These are phyloP conservation scores for Teratosphaeriaceae sp. DNA, from an alignment of 2,329 filamentous ascomycete species.

Conservation along the genomic window DNA sequence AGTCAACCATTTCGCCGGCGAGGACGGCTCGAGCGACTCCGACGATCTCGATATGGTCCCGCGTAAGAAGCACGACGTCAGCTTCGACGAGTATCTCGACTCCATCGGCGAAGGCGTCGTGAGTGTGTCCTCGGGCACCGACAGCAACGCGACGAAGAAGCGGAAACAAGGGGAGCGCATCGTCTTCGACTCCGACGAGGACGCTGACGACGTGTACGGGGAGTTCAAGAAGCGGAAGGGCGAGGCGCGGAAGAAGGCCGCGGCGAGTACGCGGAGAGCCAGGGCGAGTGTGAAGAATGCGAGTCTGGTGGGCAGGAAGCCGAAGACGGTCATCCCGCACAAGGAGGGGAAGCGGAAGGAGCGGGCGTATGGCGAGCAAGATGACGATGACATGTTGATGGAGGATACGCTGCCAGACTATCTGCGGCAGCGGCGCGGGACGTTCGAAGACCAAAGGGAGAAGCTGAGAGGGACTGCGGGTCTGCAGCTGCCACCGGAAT, in stretches of 20 bases:
- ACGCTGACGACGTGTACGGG: slow-evolving; percentile 50
- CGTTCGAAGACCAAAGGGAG: slow-evolving; percentile 58
- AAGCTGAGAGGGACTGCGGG: slow-evolving; percentile 56
- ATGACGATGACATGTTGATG: slow-evolving; percentile 49
- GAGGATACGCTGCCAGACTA: slow-evolving; percentile 65
- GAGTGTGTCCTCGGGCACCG: slow-evolving; percentile 14
- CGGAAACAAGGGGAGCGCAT: slow-evolving; percentile 14
- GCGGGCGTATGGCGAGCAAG: slow-evolving; percentile 27
- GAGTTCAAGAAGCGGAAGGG: slow-evolving; percentile 57
- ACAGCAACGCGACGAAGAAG: slow-evolving; percentile 6
- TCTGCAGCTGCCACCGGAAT: slow-evolving; percentile 70
- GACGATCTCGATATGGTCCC: slow-evolving; percentile 13
- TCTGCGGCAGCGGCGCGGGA: slow-evolving; percentile 57
- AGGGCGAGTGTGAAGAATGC: slow-evolving; percentile 37
- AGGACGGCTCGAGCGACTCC: slow-evolving; percentile 13
- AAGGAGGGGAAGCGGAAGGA: slow-evolving; percentile 10
- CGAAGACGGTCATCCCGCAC: slow-evolving; percentile 9
- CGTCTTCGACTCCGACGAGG: slow-evolving; percentile 46
- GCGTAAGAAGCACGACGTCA: slow-evolving; percentile 9
- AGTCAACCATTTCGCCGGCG: slow-evolving; percentile 14
- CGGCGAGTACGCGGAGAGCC: slow-evolving; percentile 42
- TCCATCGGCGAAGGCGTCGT: slow-evolving; percentile 2
- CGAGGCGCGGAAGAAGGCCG: slow-evolving; percentile 46
- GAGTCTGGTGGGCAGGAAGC: slow-evolving; percentile 31
- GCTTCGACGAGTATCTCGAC: slow-evolving; percentile 17